Base-by-base conservation (phyloP, 192 early-diverging fungal species). In the Podila epicladia region DNA sequence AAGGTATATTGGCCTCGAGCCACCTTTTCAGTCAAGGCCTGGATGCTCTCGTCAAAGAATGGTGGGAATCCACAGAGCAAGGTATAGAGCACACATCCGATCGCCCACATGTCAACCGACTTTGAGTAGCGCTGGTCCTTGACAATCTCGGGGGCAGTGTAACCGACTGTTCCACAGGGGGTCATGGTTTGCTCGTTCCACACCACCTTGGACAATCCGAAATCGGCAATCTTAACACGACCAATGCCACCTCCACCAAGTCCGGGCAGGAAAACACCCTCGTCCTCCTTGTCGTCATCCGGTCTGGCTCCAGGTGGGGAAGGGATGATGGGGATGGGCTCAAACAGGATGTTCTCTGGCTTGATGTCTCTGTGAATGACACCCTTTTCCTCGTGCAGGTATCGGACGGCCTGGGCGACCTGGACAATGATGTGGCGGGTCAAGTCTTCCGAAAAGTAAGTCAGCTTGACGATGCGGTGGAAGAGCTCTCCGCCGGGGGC, bases 281-380 rank as follows among this genome's bases (percentile, higher is more conserved):
- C 93, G 65, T 89, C 91, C 73, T 87, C 85, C 73, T 92, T 92
- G 20, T 87, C 88, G 15, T 86, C 88, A 28, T 90, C 91, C 3
- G 68, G 68, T 48, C 48, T 60, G 59, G 22, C 60, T 19, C 82
- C 61, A 3, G 63, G 65, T 35, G 71, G 62, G 13, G 86, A 85
- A 4, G 89, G 85, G 57, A 85, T 72, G 13, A 91, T 73, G 0
- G 92, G 89, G 50, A 92, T 93, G 13, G 89, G 84, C 38, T 89
- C 87, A 73, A 93, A 93, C 9, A 93, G 84, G 37, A 96, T 85
- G 82, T 97, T 97, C 74, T 97, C 96, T 5, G 92, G 92, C 87
- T 97, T 97, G 70, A 97, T 94, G 79, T 97, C 96, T 51, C 95
- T 87, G 80, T 95, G 94, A 37, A 93, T 90, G 28, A 95, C 87